These are phyloP conservation scores for Oehlia diaphana DNA, from an alignment of 192 early-diverging fungal genomes.

Conservation along the genomic window DNA sequence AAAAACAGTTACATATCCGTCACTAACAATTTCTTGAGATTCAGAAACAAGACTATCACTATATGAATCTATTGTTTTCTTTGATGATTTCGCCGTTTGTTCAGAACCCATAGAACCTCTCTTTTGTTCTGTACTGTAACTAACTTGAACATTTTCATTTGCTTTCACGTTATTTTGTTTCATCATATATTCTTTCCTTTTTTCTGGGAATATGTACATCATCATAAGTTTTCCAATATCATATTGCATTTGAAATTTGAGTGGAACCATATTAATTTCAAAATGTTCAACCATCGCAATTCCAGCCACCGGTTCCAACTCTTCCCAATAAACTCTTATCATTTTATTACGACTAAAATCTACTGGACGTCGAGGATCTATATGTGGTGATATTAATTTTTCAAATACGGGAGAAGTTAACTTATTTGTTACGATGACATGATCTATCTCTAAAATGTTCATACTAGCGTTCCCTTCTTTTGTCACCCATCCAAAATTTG, in stretches of 20 bases:
- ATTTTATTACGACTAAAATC: conserved; percentile 86
- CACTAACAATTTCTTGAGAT: background rate
- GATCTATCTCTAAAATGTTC: conserved; percentile 75
- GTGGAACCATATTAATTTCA: conserved; percentile 82
- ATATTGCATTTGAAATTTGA: conserved; percentile 81
- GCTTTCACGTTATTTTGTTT: background rate
- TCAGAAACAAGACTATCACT: background rate
- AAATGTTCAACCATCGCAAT: conserved; percentile 90
- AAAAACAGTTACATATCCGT: background rate
- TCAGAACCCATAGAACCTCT: background rate
- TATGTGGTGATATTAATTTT: conserved; percentile 60
- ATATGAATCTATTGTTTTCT: background rate
- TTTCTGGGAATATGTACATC: conserved; percentile 81
- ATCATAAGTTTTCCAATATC: conserved; percentile 80
- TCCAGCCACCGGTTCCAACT: conserved; percentile 86
- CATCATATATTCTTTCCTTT: conserved; percentile 28
- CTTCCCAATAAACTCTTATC: conserved; percentile 77
- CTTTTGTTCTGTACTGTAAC: background rate
- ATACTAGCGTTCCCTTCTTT: conserved; percentile 80
- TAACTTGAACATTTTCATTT: background rate
- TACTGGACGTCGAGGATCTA: conserved; percentile 52
- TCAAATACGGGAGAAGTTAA: conserved; percentile 56
- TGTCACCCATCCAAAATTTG: conserved; percentile 69
- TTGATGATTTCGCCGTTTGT: background rate
- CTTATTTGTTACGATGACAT: conserved; percentile 67